phyloP scores from a whole-genome alignment of 768 basidiomycete species.

The Termitomyces sp. region DNA sequence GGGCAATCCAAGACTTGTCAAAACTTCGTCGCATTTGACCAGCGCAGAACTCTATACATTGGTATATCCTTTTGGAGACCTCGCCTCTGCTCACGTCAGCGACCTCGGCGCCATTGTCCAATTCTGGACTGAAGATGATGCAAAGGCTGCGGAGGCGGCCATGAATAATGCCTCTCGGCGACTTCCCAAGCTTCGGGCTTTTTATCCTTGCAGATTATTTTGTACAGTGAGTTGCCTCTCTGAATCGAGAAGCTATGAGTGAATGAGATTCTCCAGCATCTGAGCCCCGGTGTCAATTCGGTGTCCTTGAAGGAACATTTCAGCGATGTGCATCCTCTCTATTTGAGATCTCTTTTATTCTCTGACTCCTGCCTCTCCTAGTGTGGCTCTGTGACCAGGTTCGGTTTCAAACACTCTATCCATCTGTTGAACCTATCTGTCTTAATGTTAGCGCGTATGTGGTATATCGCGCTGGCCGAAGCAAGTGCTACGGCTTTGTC shows the following conservation, averaged over 20 bases:
- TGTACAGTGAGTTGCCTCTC: background rate
- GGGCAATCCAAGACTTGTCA: background rate
- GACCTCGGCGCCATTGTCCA: background rate
- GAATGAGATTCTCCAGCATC: background rate
- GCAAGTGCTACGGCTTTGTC: constrained; percentile 4
- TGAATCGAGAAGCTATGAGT: background rate
- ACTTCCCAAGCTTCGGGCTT: background rate
- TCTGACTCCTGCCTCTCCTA: background rate
- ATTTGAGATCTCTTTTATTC: background rate
- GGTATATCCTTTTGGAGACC: constrained; percentile 1
- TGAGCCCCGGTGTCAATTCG: background rate
- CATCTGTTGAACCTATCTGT: background rate
- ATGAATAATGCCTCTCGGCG: background rate
- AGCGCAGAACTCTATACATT: background rate
- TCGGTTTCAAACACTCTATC: background rate
- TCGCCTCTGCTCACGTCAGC: background rate
- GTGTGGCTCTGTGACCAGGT: constrained; percentile 5
- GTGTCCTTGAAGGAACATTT: background rate
- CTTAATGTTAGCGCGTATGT: background rate
- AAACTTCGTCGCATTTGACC: background rate
- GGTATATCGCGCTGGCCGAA: background rate
- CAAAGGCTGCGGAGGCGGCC: background rate
- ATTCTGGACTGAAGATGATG: constrained; percentile 5
- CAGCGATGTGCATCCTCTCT: background rate
- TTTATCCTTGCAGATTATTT: background rate